Base-by-base conservation (phyloP, 2,329 filamentous ascomycete genomes). In the Emmonsiellopsis sp. region DNA sequence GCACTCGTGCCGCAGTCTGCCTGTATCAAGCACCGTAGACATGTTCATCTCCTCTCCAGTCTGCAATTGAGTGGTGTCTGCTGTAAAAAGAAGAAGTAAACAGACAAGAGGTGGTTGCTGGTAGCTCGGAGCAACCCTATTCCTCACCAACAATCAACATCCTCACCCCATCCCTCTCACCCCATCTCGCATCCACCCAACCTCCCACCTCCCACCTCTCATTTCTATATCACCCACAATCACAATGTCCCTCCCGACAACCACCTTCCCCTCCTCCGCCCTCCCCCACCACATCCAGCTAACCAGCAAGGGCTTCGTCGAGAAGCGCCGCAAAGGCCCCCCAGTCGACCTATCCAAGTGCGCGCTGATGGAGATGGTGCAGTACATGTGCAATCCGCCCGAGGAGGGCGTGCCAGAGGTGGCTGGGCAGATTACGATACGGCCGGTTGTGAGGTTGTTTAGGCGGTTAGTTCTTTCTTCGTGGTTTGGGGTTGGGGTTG, bases 341-440 rank as follows among this genome's bases (percentile, higher is more conserved):
- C 68, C 73, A 13, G 68, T 82, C 55, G 70, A 79, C 34, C 70
- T 85, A 5, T 65, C 70, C 52, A 69, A 79, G 49, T 85, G 82
- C 65, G 67, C 75, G 54, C 67, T 85, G 41, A 72, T 79, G 59
- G 79, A 84, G 64, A 67, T 85, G 66, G 69, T 80, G 46, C 82
- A 86, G 68, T 85, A 83, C 63, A 76, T 76, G 30, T 86, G 83
- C 67, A 76, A 81, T 62, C 68, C 81, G 8, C 70, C 75, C 7
- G 66, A 71, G 37, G 69, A 73, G 50, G 66, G 64, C 44, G 67
- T 73, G 35, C 70, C 67, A 15, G 63, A 65, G 50, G 46, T 16
- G 38, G 70, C 73, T 2, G 67, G 70, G 2, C 67, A 79, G 30
- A 65, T 79, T n/a, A 65, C 65, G 5, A 84, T 82, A 61, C 70